Base-by-base conservation (phyloP, 257 asterid species). In the Oldenlandia corymbosa region DNA sequence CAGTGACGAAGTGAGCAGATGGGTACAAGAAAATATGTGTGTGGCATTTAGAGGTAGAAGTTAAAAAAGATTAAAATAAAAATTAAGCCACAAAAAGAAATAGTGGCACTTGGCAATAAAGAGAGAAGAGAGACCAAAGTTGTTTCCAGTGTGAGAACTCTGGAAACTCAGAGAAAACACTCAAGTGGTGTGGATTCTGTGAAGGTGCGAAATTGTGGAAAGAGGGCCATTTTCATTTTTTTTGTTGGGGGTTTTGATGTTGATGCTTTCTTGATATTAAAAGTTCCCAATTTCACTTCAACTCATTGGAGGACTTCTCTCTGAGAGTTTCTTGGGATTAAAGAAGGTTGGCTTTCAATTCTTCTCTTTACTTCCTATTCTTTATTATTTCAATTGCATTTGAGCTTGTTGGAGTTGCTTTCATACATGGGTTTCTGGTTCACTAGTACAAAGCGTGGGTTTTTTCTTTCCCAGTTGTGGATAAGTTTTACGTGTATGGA, bases 401-500 rank as follows among this genome's bases (percentile, higher is more conserved):
- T 64, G 24, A 50, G 63, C 16, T 48, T 32, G 54, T 66, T 32
- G 12, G 32, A 37, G 76, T 56, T 72, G 78, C 69, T 72, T 75
- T 78, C 76, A 42, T 65, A 62, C 30, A 45, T 56, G 39, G 66
- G 69, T 61, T 68, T 60, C 14, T 66, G 57, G 16, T 65, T 64
- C 66, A 43, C 31, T 70, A 45, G 24, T 49, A 52, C 10, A 34
- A 61, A 76, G 69, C 42, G 56, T 61, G n/a, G 52, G 52, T 45
- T 60, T 48, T 76, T 42, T 60, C 48, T 76, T 79, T 73, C 54
- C 77, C 79, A 39, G 70, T 65, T 71, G 70, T 55, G 73, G 84
- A 72, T 72, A 72, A 64, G 71, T 69, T 77, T 68, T 70, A 80
- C 78, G 84, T 78, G 84, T 80, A 56, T 65, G 79, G 76, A 75